These are phyloP conservation scores for Tephrocybe sp. DNA, from an alignment of 768 basidiomycete genomes.

Conservation along the genomic window DNA sequence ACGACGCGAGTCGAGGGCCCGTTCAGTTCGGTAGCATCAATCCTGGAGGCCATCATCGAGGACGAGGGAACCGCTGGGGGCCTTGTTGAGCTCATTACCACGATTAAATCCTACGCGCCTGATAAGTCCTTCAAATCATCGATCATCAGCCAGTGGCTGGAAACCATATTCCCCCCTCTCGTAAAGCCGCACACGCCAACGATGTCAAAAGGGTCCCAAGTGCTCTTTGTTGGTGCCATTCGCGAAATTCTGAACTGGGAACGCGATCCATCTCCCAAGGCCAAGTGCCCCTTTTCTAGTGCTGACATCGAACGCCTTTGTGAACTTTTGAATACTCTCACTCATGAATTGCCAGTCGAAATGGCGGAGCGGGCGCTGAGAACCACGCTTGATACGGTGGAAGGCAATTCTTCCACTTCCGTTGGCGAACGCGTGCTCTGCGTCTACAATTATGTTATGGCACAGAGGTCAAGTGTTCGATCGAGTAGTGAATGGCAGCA, in stretches of 20 bases:
- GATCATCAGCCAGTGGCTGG: background rate
- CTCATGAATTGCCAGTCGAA: background rate
- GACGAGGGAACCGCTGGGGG: background rate
- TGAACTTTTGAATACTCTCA: background rate
- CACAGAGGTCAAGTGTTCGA: background rate
- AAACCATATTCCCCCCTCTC: background rate
- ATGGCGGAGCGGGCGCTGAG: conserved; percentile 3
- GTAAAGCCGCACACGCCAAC: background rate
- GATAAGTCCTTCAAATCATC: background rate
- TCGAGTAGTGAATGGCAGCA: too few relatives aligned
- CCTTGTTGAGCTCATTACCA: background rate
- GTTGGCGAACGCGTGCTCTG: background rate
- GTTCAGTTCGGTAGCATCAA: background rate
- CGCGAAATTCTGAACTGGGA: conserved; percentile 2
- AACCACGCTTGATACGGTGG: background rate
- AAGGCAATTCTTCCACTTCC: too few relatives aligned
- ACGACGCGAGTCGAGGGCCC: background rate
- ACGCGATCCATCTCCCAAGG: background rate
- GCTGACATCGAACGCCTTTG: background rate
- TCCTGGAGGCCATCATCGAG: background rate
- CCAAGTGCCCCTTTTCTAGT: background rate
- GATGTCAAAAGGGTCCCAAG: background rate
- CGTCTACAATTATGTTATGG: background rate
- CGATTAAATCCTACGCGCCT: background rate
- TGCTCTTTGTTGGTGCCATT: background rate